These are phyloP conservation scores for Lactarius indigo DNA, from an alignment of 768 basidiomycete genomes.

Conservation along the genomic window DNA sequence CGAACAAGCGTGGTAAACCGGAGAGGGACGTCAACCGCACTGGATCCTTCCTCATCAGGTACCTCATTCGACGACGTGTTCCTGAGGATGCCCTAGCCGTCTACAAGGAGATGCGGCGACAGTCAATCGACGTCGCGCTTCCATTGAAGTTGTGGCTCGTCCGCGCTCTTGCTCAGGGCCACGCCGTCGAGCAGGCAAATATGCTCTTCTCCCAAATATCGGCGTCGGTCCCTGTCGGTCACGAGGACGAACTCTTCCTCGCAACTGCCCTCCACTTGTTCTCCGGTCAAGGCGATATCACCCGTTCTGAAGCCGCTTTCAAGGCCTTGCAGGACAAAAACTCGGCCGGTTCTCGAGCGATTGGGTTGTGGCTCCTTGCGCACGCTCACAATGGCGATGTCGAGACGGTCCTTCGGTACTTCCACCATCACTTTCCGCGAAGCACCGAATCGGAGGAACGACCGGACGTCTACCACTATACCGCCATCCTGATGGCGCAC, in stretches of 20 bases:
- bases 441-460: constrained; percentile 33
- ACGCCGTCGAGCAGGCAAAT: constrained; percentile 42
- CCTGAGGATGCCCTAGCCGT: constrained; percentile 25
- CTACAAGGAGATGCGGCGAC: constrained; percentile 19
- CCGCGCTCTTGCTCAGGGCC: constrained; percentile 16
- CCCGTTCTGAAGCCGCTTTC: constrained; percentile 44
- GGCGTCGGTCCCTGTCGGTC: constrained; percentile 21
- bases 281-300: constrained; percentile 49
- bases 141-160: constrained; percentile 18
- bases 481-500: constrained; percentile 53
- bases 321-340: constrained; percentile 33
- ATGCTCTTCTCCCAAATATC: constrained; percentile 38
- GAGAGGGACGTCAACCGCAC: neutral
- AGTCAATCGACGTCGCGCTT: constrained; percentile 1
- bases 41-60: constrained; percentile 17
- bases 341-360: constrained; percentile 32
- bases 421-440: constrained; percentile 49
- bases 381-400: constrained; percentile 47
- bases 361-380: constrained; percentile 51
- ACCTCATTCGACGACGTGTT: constrained; percentile 17
- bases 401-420: constrained; percentile 44
- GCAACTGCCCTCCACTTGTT: constrained; percentile 50
- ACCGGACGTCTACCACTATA: constrained; percentile 52
- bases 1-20: constrained; percentile 1
- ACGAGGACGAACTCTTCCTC: constrained; percentile 19